Evolutionary conservation across 345 rosid genomes (phyloP).

Genomic region (Salix caprea): DNA sequence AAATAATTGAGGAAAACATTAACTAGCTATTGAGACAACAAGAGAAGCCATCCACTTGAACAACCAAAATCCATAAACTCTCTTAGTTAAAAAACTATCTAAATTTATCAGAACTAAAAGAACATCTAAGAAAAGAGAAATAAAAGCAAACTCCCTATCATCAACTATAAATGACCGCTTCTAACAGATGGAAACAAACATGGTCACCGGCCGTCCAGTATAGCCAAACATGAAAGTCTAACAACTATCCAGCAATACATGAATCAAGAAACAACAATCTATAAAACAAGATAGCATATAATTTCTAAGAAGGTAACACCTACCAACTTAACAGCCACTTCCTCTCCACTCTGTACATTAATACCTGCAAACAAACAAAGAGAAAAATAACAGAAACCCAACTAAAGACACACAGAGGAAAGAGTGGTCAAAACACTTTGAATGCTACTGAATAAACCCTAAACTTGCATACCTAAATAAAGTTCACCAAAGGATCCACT

Average conservation of each 20-base stretch:
- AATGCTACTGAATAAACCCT: background rate
- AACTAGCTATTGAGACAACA: background rate
- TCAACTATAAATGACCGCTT: background rate
- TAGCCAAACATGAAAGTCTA: background rate
- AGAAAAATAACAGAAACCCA: constrained; percentile 5
- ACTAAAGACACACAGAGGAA: background rate
- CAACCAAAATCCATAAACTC: background rate
- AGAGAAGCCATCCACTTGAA: background rate
- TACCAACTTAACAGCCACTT: constrained; percentile 83
- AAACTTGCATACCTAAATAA: constrained; percentile 51
- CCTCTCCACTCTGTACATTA: constrained; percentile 70
- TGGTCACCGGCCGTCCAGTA: background rate
- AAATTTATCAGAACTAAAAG: background rate
- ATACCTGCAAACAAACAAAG: constrained; percentile 38
- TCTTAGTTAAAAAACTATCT: background rate
- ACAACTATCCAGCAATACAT: background rate
- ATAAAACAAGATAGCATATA: background rate
- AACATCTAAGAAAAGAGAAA: background rate
- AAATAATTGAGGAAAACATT: background rate
- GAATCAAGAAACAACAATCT: background rate
- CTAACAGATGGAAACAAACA: background rate
- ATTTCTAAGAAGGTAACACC: constrained; percentile 1
- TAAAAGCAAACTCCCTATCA: background rate
- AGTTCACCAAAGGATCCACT: constrained; percentile 95
- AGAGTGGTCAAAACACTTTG: background rate